These are phyloP conservation scores for Penicillium alfredii DNA, from an alignment of 495 filamentous ascomycete species.

Conservation along the genomic window DNA sequence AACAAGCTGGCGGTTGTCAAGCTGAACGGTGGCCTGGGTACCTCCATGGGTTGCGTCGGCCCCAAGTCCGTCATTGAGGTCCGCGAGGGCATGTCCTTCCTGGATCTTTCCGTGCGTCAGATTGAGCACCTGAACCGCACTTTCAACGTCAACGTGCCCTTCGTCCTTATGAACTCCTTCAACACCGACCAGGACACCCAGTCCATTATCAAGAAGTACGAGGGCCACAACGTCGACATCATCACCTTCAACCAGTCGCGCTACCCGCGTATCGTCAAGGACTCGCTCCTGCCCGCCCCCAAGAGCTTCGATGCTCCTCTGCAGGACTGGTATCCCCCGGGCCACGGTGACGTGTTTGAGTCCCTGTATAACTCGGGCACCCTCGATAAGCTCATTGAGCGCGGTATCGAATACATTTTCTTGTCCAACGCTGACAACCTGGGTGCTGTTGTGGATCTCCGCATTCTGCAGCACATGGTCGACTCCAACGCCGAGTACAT, in stretches of 20 bases:
- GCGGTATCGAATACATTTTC: constrained; percentile 97
- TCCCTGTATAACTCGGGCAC: constrained; percentile 99
- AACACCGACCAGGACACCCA: constrained; percentile 98
- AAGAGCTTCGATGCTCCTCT: constrained; percentile 84
- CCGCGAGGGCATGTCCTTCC: constrained; percentile 99
- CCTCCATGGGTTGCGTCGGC: constrained; percentile 98
- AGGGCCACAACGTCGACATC: constrained; percentile 99
- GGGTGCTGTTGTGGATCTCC: constrained; percentile 93
- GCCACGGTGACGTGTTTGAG: constrained; percentile 99
- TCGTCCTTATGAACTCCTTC: constrained; percentile 99
- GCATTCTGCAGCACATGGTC: constrained; percentile 98
- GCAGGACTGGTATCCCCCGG: constrained; percentile 97
- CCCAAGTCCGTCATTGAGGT: constrained; percentile 99
- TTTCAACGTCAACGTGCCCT: constrained; percentile 94
- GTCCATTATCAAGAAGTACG: constrained; percentile 99
- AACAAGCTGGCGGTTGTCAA: constrained; percentile 98
- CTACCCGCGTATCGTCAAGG: constrained; percentile 95
- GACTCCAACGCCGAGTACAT: constrained; percentile 95
- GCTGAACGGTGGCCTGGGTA: constrained; percentile 98
- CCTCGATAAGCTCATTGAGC: constrained; percentile 88
- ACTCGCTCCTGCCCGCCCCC: constrained; percentile 93
- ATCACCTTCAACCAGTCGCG: constrained; percentile 99
- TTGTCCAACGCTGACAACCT: constrained; percentile 98
- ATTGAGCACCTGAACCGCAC: constrained; percentile 99
- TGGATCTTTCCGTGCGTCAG: constrained; percentile 97